Conservation (phyloP, 331 rosid genomes). For the Ulmus americana region DNA sequence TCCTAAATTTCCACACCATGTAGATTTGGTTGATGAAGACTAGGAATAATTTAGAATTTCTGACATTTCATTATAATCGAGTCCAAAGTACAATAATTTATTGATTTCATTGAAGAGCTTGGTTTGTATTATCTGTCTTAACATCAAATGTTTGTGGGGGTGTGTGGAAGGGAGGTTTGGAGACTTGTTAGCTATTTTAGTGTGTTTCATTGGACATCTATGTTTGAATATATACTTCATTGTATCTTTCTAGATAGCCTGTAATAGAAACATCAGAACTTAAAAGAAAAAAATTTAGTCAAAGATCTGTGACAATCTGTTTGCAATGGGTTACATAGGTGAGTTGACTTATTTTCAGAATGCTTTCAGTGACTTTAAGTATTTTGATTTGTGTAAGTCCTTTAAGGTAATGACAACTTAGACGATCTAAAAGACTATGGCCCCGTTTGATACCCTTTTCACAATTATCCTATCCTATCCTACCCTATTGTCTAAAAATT, state of each 20-base stretch:
- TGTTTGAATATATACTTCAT: too few relatives aligned
- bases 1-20: neutral
- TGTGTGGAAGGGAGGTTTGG: too few relatives aligned
- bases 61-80: neutral
- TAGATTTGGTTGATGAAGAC: neutral
- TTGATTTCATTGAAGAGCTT: neutral
- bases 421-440: neutral
- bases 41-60: neutral
- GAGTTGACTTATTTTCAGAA: neutral
- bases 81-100: neutral
- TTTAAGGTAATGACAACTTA: neutral
- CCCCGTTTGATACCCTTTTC: too few relatives aligned
- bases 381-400: neutral
- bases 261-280: too few relatives aligned
- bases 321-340: neutral
- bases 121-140: neutral
- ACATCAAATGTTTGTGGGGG: slow-evolving; percentile 2
- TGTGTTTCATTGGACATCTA: too few relatives aligned
- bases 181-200: too few relatives aligned
- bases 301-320: neutral
- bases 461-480: too few relatives aligned
- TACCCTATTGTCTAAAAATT: too few relatives aligned
- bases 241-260: too few relatives aligned
- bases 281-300: too few relatives aligned
- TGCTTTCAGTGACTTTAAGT: neutral